phyloP scores from a whole-genome alignment of 768 basidiomycete species.

The Podaxis sp. region DNA sequence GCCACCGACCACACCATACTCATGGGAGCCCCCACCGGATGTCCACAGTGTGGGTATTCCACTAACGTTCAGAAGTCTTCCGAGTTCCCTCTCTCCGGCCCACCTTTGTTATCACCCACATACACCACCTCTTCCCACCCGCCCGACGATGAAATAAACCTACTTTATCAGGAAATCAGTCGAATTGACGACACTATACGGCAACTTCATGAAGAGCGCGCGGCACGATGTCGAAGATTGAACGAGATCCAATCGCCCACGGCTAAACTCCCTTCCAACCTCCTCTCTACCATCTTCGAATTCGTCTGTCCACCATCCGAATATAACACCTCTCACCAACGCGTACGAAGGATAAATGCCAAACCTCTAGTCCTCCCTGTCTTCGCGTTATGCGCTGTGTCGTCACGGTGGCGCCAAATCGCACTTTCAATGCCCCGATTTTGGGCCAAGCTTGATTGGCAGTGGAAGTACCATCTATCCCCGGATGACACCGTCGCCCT shows the following conservation, averaged over 20 bases:
- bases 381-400: constrained; percentile 7
- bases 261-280: constrained; percentile 2
- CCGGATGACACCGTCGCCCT: constrained; percentile 1
- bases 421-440: neutral
- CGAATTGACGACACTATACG: constrained; percentile 3
- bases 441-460: constrained; percentile 11
- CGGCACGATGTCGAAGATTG: constrained; percentile 1
- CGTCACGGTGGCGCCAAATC: constrained; percentile 2
- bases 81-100: neutral
- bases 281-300: constrained; percentile 6
- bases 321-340: constrained; percentile 9
- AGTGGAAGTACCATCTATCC: constrained; percentile 9
- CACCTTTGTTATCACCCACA: neutral
- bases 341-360: constrained; percentile 1
- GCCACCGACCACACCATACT: neutral
- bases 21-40: neutral
- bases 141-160: neutral
- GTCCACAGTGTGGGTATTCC: constrained; percentile 2
- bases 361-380: constrained; percentile 5
- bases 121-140: neutral
- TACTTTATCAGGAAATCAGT: constrained; percentile 1
- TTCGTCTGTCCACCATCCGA: constrained; percentile 12
- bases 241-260: constrained; percentile 6
- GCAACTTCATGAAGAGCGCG: constrained; percentile 1
- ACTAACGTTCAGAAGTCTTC: neutral